Conservation (phyloP, 257 asterid species). For the Parsonsia alboflavescens region DNA sequence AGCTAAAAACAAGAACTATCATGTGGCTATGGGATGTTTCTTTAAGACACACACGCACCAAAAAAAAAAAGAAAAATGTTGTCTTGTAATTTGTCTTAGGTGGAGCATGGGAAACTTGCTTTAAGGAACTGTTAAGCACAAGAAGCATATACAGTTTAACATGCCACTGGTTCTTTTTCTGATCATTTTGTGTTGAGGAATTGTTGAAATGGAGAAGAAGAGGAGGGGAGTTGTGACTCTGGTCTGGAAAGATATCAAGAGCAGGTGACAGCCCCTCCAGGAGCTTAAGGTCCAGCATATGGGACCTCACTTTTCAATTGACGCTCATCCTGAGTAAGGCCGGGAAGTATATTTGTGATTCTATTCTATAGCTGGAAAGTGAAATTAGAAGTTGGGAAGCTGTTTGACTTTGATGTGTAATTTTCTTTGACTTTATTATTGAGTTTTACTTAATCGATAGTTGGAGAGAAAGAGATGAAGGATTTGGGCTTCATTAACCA, state of each 20-base stretch:
- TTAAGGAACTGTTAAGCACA: neutral
- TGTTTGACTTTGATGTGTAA: too few relatives aligned
- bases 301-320: neutral
- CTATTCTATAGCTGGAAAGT: neutral
- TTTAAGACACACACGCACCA: neutral
- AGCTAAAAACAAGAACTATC: neutral
- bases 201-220: neutral
- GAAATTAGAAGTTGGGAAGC: too few relatives aligned
- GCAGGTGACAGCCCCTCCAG: neutral
- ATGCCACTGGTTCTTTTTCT: neutral
- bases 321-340: neutral
- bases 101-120: neutral
- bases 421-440: too few relatives aligned
- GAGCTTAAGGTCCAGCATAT: neutral
- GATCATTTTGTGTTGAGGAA: neutral
- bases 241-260: neutral
- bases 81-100: neutral
- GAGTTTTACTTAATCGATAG: too few relatives aligned
- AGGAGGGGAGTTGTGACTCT: neutral
- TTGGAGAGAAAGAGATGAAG: too few relatives aligned
- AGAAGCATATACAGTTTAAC: neutral
- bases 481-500: too few relatives aligned
- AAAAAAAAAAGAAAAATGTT: too few relatives aligned
- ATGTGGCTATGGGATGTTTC: neutral
- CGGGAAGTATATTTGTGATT: too few relatives aligned